Evolutionary conservation across 768 basidiomycete genomes (phyloP).

Genomic region (Suillus weaverae): DNA sequence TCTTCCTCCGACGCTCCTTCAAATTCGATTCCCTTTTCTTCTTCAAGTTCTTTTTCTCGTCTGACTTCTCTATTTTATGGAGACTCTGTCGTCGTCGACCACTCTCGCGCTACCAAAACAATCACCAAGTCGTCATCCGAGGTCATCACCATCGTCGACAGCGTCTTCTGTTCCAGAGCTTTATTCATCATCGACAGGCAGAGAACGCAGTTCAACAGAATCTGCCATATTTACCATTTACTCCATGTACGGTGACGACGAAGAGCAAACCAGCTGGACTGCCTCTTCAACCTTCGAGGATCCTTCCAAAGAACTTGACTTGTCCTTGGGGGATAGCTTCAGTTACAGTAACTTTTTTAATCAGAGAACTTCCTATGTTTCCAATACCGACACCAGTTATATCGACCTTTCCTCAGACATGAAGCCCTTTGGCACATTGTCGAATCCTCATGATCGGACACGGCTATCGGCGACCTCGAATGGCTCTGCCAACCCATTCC

Average conservation of each 20-base stretch:
- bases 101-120: constrained; percentile 38
- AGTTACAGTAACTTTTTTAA: constrained; percentile 37
- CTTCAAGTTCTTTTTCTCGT: neutral
- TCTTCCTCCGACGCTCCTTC: constrained; percentile 9
- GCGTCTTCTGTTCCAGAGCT: constrained; percentile 39
- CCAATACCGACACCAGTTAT: constrained; percentile 27
- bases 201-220: constrained; percentile 62
- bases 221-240: constrained; percentile 82
- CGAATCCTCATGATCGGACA: constrained; percentile 23
- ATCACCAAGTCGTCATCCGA: constrained; percentile 13
- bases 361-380: constrained; percentile 14
- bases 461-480: constrained; percentile 27
- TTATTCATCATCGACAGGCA: constrained; percentile 32
- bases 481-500: constrained; percentile 25
- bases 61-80: constrained; percentile 33
- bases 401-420: constrained; percentile 31
- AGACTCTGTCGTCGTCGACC: constrained; percentile 38
- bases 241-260: constrained; percentile 79
- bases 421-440: constrained; percentile 20
- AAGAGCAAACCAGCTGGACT: constrained; percentile 48
- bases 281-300: constrained; percentile 38
- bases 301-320: constrained; percentile 38
- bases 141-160: constrained; percentile 22
- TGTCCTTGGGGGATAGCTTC: constrained; percentile 34
- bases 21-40: constrained; percentile 3